Evolutionary conservation across 768 basidiomycete species (phyloP), one percentile per base, ranked within the genome.

Genomic region (Phanerochaete carnosa): DNA sequence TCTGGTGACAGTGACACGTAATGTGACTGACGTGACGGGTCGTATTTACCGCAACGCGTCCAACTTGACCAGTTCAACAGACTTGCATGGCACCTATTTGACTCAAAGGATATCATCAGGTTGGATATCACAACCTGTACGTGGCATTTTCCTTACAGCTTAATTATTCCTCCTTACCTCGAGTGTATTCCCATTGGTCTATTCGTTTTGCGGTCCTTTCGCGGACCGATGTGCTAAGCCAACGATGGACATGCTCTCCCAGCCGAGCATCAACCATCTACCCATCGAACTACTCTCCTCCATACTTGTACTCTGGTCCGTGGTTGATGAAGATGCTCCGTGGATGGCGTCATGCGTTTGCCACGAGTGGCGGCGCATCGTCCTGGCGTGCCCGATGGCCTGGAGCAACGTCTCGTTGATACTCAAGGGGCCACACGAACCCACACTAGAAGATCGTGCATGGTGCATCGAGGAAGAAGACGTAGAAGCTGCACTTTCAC

Each of bases 391-490:
- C 29, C 58, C 55, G 4, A 25, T 3, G 37, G 64, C 62, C 5
- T 65, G 64, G 64, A 50, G 59, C 29, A n/a, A 43, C 12, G 45
- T 64, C n/a, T 29, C 35, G 1, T 13, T 65, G 15, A n/a, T 57
- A 6, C 39, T 55, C 15, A 54, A 46, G 19, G 16, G 22, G 3
- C 37, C 26, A 2, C 32, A 53, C 13, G 25, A 57, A 5, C 8
- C 22, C 11, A 39, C 49, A 16, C 6, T 28, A 23, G 43, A 39
- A 30, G 35, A 26, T 37, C 35, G 8, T 13, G 35, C 35, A 3
- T 63, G 63, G 63, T 65, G 57, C 35, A 43, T 65, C 13, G 62
- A 63, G 47, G 64, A 62, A 45, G 64, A 65, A 9, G 61, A 58
- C 6, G 11, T 43, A 4, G 39, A 43, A 9, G 19, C 4, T 19